phyloP scores from a whole-genome alignment of 23 red algal genomes.

The Gracilaria gracilis region DNA sequence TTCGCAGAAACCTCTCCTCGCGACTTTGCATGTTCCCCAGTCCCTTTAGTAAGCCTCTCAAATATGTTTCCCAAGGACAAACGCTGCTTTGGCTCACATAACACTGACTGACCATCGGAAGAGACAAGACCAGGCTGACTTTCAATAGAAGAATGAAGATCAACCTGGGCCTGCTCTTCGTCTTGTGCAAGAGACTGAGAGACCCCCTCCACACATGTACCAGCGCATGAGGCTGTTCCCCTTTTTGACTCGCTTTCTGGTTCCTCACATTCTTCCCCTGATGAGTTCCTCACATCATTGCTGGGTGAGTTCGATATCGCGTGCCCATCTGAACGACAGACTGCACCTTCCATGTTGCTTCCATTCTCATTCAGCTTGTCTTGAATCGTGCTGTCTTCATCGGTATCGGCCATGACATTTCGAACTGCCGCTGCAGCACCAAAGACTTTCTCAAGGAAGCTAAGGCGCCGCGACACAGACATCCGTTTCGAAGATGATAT shows the following conservation, averaged over 20 bases:
- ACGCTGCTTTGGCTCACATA: neutral
- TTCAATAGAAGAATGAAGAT: neutral
- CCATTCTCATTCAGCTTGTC: neutral
- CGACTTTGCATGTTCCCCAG: neutral
- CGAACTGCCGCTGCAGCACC: constrained; percentile 15
- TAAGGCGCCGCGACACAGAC: constrained; percentile 4
- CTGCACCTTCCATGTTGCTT: neutral
- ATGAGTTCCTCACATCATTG: neutral
- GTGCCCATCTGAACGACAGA: neutral
- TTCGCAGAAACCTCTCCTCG: neutral
- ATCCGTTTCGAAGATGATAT: neutral
- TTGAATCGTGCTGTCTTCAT: neutral
- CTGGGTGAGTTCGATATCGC: too few species aligned
- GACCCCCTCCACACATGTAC: neutral
- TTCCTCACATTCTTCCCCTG: too few species aligned
- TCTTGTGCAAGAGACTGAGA: neutral
- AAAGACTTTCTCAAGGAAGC: constrained; percentile 16
- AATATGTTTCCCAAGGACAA: neutral
- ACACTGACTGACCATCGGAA: neutral
- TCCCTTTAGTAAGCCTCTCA: neutral
- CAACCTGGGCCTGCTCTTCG: neutral
- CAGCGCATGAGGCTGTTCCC: neutral
- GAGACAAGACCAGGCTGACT: neutral
- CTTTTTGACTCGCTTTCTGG: neutral
- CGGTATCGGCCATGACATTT: constrained; percentile 10